Base-by-base conservation (phyloP, 139 green algal genomes). In the Deuterostichococcus epilithicus region DNA sequence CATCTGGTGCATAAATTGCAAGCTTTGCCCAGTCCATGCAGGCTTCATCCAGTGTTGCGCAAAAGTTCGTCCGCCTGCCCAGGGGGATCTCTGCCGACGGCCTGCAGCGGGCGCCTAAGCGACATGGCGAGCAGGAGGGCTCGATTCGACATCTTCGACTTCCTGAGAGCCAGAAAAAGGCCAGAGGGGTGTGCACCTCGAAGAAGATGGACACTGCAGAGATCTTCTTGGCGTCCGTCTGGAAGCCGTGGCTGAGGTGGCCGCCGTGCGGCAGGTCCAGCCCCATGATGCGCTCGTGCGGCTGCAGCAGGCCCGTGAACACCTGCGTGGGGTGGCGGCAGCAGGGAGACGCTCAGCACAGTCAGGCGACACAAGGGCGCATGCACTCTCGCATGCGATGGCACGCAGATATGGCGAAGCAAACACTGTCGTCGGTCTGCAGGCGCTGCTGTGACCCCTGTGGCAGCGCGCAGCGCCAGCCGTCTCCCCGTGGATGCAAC, bases 211-310 rank as follows among this genome's bases (percentile, higher is more conserved):
- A 97, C 35, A 92, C 94, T 33, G 95, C 96, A n/a, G 86, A 95
- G 85, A 99, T 98, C 88, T 97, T 97, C 90, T 98, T 98, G 67
- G 94, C 97, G 85, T 97, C 87, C 0, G 96, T 99, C 87, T 97
- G 92, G 87, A 93, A 99, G 65, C 95, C 95, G 81, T 99, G 95
- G 76, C 86, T 96, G 36, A 99, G 87, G 87, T 99, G 96, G 37
- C 96, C 96, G 28, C 96, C 86, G 77, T 99, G 95, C 0, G 96
- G 96, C 83, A 99, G 89, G 86, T 99, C 96, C 68, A 99, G 90
- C 3, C 80, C 95, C 93, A 99, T 97, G 88, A 99, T 99, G 81
- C 95, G 91, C 78, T 99, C 96, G 80, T 99, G 96, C 0, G 96
- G 96, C 58, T 97, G 86, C 32, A 99, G 89, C 80, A 99, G 89